Conservation (phyloP, 441 rosid species). For the Populus hybrid region DNA sequence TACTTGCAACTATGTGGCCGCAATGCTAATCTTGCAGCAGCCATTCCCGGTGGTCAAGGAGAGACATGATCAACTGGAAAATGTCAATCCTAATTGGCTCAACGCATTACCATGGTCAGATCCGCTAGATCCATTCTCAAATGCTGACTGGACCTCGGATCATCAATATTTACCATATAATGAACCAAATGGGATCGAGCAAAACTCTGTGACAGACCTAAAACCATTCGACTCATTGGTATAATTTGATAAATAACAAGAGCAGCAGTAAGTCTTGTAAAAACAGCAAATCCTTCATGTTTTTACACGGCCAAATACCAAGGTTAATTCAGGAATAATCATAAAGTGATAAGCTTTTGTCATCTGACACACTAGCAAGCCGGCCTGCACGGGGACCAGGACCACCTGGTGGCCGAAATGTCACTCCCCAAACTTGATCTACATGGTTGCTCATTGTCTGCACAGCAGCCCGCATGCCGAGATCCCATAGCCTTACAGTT, state of each 20-base stretch:
- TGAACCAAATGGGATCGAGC: background rate
- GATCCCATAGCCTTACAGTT: conserved; percentile 91
- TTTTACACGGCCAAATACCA: background rate
- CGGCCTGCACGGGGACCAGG: conserved; percentile 51
- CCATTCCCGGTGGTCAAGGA: too few species aligned
- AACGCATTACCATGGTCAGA: too few species aligned
- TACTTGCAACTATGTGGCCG: too few species aligned
- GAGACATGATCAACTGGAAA: too few species aligned
- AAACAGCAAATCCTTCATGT: background rate
- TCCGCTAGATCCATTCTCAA: background rate
- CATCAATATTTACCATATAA: background rate
- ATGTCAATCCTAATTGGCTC: too few species aligned
- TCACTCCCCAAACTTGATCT: conserved; percentile 90
- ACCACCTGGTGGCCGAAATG: conserved; percentile 63
- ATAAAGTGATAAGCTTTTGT: conserved; percentile 87
- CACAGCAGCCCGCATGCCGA: conserved; percentile 76
- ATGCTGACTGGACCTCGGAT: background rate
- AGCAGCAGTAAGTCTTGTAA: background rate
- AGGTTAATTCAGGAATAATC: conserved; percentile 57
- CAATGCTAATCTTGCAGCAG: too few species aligned
- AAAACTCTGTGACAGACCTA: background rate
- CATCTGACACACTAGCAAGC: conserved; percentile 92
- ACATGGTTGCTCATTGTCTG: conserved; percentile 88
- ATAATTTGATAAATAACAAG: conserved; percentile 8
- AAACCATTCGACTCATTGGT: background rate